Conservation (phyloP, 768 basidiomycete genomes). For the Galerina sulciceps region DNA sequence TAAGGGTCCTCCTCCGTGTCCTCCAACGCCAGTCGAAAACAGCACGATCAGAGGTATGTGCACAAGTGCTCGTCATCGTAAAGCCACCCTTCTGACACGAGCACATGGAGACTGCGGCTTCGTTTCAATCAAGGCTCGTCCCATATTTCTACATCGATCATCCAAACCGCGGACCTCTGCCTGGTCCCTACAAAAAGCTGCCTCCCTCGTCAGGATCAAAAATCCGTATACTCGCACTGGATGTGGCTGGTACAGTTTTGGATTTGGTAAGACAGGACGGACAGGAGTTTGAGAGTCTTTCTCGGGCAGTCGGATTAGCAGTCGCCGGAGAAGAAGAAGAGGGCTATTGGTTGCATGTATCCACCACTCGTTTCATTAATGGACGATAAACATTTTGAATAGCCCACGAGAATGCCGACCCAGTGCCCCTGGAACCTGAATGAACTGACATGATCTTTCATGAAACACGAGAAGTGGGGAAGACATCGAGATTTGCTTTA, state of each 20-base stretch:
- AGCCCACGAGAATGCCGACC: neutral
- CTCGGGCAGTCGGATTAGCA: conserved; percentile 36
- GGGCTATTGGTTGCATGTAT: conserved; percentile 43
- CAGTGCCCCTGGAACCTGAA: neutral
- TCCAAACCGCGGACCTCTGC: conserved; percentile 69
- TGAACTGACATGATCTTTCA: conserved; percentile 2
- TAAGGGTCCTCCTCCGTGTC: conserved; percentile 66
- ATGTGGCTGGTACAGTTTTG: conserved; percentile 51
- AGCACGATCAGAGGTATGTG: conserved; percentile 45
- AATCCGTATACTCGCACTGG: conserved; percentile 63
- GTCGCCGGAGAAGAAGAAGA: conserved; percentile 41
- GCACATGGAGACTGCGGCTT: conserved; percentile 31
- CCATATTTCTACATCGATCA: conserved; percentile 86
- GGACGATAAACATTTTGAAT: conserved; percentile 11
- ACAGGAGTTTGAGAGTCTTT: conserved; percentile 17
- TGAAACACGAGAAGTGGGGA: neutral
- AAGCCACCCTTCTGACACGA: conserved; percentile 15
- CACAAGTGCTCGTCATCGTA: neutral
- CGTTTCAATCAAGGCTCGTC: conserved; percentile 62
- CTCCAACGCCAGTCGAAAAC: conserved; percentile 59
- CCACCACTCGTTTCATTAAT: conserved; percentile 10
- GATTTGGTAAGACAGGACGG: conserved; percentile 16
- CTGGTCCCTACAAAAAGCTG: conserved; percentile 82
- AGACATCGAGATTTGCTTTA: conserved; percentile 7
- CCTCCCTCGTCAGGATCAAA: conserved; percentile 34